phyloP scores from a whole-genome alignment of 768 basidiomycete genomes.

The Pleurotus platypus region DNA sequence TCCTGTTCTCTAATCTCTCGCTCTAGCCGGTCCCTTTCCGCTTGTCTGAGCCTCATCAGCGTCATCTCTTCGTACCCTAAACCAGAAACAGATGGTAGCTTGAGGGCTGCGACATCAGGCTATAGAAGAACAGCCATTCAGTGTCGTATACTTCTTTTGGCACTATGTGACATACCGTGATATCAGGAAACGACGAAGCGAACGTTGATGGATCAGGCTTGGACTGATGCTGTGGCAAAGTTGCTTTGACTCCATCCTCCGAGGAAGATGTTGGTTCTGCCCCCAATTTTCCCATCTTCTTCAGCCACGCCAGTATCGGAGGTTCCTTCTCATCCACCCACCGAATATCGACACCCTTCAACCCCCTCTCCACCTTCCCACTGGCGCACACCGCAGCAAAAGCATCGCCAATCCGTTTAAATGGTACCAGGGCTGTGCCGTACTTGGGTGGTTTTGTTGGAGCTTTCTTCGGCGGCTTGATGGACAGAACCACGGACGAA shows the following conservation, averaged over 20 bases:
- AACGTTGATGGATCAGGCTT: slow-evolving; percentile 21
- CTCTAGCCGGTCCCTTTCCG: slow-evolving; percentile 74
- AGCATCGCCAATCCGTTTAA: slow-evolving; percentile 72
- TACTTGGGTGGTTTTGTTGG: slow-evolving; percentile 57
- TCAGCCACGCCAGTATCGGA: slow-evolving; percentile 66
- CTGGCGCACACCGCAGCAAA: slow-evolving; percentile 71
- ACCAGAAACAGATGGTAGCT: slow-evolving; percentile 27
- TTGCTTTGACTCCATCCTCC: background rate
- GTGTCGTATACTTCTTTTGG: background rate
- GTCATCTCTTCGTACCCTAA: slow-evolving; percentile 80
- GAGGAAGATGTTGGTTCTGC: slow-evolving; percentile 11
- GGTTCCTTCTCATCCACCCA: slow-evolving; percentile 81
- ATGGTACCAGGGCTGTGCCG: slow-evolving; percentile 72
- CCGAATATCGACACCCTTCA: slow-evolving; percentile 61
- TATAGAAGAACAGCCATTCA: too few relatives aligned
- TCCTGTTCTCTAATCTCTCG: slow-evolving; percentile 74
- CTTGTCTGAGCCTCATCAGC: slow-evolving; percentile 76
- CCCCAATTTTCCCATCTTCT: slow-evolving; percentile 65
- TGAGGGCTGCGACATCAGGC: slow-evolving; percentile 8
- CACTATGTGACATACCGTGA: slow-evolving; percentile 30
- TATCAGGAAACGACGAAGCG: slow-evolving; percentile 64
- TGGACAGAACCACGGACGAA: slow-evolving; percentile 61
- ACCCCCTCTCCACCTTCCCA: slow-evolving; percentile 43
- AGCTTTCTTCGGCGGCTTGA: slow-evolving; percentile 58
- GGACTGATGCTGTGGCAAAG: slow-evolving; percentile 27